phyloP scores from a whole-genome alignment of 2,329 filamentous ascomycete genomes.

The Huntiella omanensis region DNA sequence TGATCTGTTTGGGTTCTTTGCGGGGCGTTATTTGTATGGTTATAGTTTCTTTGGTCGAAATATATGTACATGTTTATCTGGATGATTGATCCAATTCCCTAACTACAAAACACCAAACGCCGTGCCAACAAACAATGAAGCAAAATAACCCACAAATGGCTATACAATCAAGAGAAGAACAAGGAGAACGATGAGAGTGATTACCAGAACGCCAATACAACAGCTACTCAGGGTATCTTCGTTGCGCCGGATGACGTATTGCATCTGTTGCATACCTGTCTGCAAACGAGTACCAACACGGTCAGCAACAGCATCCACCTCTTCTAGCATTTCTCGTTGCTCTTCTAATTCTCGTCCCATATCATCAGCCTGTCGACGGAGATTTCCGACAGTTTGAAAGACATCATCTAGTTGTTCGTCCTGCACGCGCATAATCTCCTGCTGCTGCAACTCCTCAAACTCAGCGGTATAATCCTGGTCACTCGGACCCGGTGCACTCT shows the following conservation, averaged over 20 bases:
- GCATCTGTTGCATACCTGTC: slow-evolving; percentile 71
- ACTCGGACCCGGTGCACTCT: slow-evolving; percentile 17
- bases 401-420: slow-evolving; percentile 85
- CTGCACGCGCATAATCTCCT: slow-evolving; percentile 85
- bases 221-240: slow-evolving; percentile 79
- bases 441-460: slow-evolving; percentile 81
- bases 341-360: slow-evolving; percentile 96
- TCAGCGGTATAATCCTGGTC: slow-evolving; percentile 50
- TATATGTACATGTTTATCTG: background rate
- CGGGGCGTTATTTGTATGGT: background rate
- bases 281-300: slow-evolving; percentile 71
- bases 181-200: slow-evolving; percentile 71
- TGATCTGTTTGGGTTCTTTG: slow-evolving; percentile 3
- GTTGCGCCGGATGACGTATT: slow-evolving; percentile 68
- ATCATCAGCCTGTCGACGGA: slow-evolving; percentile 76
- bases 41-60: background rate
- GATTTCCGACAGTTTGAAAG: slow-evolving; percentile 77
- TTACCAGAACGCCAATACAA: slow-evolving; percentile 76
- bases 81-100: background rate
- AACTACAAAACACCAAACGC: background rate
- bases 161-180: slow-evolving; percentile 53
- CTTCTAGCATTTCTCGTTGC: slow-evolving; percentile 73
- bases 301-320: slow-evolving; percentile 69
- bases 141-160: background rate
- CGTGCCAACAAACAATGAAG: background rate